Percentiles rank a stretch among this genome's conserved stretches.
These are phyloP conservation scores for Podospora bellae-mahoneyi DNA, from an alignment of 495 filamentous ascomycete species.

Conservation along the genomic window DNA sequence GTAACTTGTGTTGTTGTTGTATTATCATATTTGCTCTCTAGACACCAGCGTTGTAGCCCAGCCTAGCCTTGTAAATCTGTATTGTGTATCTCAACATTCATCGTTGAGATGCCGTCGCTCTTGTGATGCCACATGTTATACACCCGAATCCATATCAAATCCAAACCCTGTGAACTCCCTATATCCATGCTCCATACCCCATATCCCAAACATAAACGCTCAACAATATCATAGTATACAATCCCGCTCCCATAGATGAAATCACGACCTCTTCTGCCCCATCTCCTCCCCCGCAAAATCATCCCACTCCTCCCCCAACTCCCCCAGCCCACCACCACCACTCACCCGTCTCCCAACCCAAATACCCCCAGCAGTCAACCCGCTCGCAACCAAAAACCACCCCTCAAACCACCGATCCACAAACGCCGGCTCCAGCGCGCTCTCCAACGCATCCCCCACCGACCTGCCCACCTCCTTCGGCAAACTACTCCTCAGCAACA, in stretches of 20 bases:
- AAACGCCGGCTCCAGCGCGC: conserved; percentile 63
- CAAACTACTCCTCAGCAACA: conserved; percentile 69
- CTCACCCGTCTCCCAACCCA: conserved; percentile 62
- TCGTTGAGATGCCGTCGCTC: background rate
- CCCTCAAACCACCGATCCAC: conserved; percentile 87
- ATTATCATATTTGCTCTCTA: background rate
- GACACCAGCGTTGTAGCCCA: background rate
- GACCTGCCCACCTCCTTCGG: conserved; percentile 67
- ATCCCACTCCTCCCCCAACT: conserved; percentile 65
- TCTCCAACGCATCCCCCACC: conserved; percentile 67
- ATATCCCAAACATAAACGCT: background rate
- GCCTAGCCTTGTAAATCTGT: background rate
- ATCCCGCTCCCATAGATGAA: background rate
- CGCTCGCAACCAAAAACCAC: conserved; percentile 67
- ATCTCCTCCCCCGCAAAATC: conserved; percentile 64
- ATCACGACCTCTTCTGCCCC: conserved; percentile 54
- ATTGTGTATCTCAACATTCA: background rate
- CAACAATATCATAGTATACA: background rate
- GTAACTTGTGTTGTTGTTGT: background rate
- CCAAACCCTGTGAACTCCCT: background rate
- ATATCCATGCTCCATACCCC: background rate
- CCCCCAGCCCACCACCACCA: conserved; percentile 39
- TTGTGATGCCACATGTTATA: background rate
- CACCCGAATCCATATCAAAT: background rate
- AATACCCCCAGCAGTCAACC: conserved; percentile 60